These are phyloP conservation scores for Coelastrella sp. DNA, from an alignment of 139 green algal genomes.

Conservation along the genomic window DNA sequence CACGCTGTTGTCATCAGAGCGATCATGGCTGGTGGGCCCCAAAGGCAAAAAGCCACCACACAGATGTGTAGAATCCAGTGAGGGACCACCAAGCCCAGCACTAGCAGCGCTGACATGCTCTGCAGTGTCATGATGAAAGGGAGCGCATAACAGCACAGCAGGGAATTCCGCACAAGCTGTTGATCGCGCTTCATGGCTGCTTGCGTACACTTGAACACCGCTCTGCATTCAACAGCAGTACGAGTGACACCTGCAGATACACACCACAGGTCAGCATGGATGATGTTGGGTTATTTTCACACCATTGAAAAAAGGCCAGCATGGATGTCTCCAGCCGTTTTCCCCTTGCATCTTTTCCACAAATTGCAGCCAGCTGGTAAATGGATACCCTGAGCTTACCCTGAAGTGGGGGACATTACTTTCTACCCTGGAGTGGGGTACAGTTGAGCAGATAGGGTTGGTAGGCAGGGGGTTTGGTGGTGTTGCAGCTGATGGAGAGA, in stretches of 20 bases:
- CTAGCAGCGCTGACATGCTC: constrained; percentile 30
- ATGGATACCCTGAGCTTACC: no score
- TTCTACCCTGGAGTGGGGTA: no score
- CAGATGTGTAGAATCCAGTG: constrained; percentile 18
- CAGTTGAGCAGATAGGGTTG: no score
- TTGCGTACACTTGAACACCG: constrained; percentile 15
- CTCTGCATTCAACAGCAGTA: constrained; percentile 1
- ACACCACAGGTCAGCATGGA: neutral
- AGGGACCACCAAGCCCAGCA: neutral
- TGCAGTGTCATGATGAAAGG: constrained; percentile 35
- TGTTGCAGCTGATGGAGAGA: no score
- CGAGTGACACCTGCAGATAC: constrained; percentile 20
- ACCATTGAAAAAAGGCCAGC: no score
- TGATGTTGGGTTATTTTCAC: no score
- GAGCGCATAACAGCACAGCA: constrained; percentile 29
- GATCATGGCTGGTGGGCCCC: constrained; percentile 25
- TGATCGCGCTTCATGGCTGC: neutral
- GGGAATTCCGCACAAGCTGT: neutral
- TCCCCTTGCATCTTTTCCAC: no score
- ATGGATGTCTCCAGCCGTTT: no score
- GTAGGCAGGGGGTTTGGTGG: no score
- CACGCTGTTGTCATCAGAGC: constrained; percentile 32
- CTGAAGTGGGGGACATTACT: no score
- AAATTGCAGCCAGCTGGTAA: no score
- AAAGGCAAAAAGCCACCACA: constrained; percentile 28